A percentile compares a stretch with the other conserved stretches of the same genome.
These are phyloP conservation scores for Peronospora farinosa DNA, from an alignment of 352 stramenopile species.

Conservation along the genomic window DNA sequence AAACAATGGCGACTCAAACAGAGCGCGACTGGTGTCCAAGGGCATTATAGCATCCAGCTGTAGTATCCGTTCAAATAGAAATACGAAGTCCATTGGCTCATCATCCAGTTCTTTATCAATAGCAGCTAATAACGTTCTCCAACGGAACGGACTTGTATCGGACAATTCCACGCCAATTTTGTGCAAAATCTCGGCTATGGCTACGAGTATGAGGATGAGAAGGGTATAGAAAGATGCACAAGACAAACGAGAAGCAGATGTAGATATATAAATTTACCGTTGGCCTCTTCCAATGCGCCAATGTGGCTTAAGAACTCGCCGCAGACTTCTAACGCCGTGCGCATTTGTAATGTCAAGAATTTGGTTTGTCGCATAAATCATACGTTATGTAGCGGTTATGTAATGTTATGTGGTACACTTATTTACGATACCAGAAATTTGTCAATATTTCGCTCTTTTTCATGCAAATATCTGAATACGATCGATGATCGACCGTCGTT, in stretches of 20 bases:
- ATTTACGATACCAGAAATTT: not conserved
- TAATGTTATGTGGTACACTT: too few relatives aligned
- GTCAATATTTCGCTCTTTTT: too few relatives aligned
- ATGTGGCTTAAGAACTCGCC: slow-evolving; percentile 48
- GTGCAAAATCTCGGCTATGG: slow-evolving; percentile 35
- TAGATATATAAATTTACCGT: slow-evolving; percentile 16
- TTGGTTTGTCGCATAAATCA: too few relatives aligned
- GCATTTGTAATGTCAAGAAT: too few relatives aligned
- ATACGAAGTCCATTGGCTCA: slow-evolving; percentile 42
- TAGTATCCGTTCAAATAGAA: slow-evolving; percentile 60
- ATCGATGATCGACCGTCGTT: slow-evolving; percentile 87
- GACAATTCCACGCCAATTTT: slow-evolving; percentile 42
- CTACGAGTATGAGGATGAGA: slow-evolving; percentile 14
- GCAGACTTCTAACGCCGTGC: slow-evolving; percentile 35
- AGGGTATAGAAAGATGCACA: not conserved
- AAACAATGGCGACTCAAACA: slow-evolving; percentile 61
- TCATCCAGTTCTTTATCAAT: slow-evolving; percentile 44
- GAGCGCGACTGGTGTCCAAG: slow-evolving; percentile 15
- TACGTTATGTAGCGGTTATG: not conserved
- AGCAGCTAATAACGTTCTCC: slow-evolving; percentile 42
- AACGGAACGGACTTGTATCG: slow-evolving; percentile 42
- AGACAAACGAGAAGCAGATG: slow-evolving; percentile 5
- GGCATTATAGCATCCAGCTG: slow-evolving; percentile 44
- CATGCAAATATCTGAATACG: too few relatives aligned
- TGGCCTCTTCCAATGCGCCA: slow-evolving; percentile 35